A percentile compares a stretch with the other conserved stretches of the same genome.
These are phyloP conservation scores for Ganoderma sp. DNA, from an alignment of 1,284 basidiomycete genomes.

Conservation along the genomic window DNA sequence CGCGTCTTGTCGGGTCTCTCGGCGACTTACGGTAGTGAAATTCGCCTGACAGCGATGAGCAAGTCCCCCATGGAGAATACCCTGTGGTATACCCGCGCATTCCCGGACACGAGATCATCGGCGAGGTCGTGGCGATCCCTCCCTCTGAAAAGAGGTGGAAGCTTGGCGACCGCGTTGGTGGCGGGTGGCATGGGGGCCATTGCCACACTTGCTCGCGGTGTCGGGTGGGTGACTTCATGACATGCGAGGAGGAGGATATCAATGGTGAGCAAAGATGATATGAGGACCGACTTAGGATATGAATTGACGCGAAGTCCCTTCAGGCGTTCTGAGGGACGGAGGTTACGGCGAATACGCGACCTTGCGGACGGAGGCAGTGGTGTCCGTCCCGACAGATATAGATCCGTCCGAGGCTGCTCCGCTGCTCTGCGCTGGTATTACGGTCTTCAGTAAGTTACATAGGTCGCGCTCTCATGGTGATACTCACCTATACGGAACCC, in stretches of 20 bases:
- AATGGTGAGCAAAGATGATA: constrained; percentile 26
- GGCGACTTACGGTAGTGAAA: not conserved
- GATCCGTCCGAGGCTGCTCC: constrained; percentile 81
- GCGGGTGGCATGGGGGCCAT: constrained; percentile 39
- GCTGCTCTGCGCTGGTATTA: constrained; percentile 74
- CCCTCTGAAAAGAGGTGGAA: constrained; percentile 33
- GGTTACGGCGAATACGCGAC: constrained; percentile 34
- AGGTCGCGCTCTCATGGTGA: not conserved
- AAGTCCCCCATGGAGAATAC: constrained; percentile 22
- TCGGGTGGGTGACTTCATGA: constrained; percentile 32
- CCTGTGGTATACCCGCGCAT: constrained; percentile 31
- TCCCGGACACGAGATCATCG: constrained; percentile 39
- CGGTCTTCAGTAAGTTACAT: constrained; percentile 32
- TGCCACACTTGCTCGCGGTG: constrained; percentile 36
- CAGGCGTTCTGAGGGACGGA: constrained; percentile 31
- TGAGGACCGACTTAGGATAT: too few relatives aligned
- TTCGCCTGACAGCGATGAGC: constrained; percentile 30
- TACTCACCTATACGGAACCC: not conserved
- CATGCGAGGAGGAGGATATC: constrained; percentile 28
- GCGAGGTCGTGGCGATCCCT: constrained; percentile 36
- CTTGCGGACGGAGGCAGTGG: constrained; percentile 50
- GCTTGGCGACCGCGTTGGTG: constrained; percentile 38
- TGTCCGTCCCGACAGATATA: constrained; percentile 72
- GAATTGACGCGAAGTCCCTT: not conserved
- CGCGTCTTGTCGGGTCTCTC: too few relatives aligned